Conservation (phyloP, 306 rosid genomes). For the Begonia peltatifolia region DNA sequence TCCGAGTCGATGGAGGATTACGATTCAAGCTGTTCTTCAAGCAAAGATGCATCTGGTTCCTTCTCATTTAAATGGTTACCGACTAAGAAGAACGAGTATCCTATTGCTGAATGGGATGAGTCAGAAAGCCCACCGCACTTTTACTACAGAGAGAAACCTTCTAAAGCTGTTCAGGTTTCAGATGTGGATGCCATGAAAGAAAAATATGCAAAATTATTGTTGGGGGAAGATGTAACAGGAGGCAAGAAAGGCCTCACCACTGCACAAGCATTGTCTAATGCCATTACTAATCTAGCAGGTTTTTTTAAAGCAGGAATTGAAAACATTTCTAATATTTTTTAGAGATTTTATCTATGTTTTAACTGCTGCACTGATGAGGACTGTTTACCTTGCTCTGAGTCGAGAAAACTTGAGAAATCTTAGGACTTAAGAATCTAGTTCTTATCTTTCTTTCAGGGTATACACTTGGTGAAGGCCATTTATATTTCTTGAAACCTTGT, state of each 20-base stretch:
- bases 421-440: too few relatives aligned
- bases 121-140: constrained; percentile 43
- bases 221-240: constrained; percentile 87
- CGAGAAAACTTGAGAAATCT: too few relatives aligned
- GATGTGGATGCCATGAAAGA: constrained; percentile 81
- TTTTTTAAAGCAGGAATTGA: background rate
- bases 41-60: constrained; percentile 72
- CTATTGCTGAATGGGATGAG: constrained; percentile 57
- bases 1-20: constrained; percentile 73
- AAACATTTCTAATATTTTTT: too few relatives aligned
- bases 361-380: too few relatives aligned
- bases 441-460: too few relatives aligned
- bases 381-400: too few relatives aligned
- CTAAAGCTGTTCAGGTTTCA: constrained; percentile 31
- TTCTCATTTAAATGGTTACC: constrained; percentile 69
- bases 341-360: too few relatives aligned
- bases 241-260: constrained; percentile 65
- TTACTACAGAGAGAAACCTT: constrained; percentile 43
- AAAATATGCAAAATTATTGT: constrained; percentile 58
- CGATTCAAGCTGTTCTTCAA: constrained; percentile 63
- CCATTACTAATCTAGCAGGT: constrained; percentile 76
- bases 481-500: too few relatives aligned
- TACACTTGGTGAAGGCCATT: too few relatives aligned
- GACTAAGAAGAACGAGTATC: constrained; percentile 41
- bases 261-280: constrained; percentile 75